Conservation (phyloP, 148 eudicot species). For the Talinum fruticosum region DNA sequence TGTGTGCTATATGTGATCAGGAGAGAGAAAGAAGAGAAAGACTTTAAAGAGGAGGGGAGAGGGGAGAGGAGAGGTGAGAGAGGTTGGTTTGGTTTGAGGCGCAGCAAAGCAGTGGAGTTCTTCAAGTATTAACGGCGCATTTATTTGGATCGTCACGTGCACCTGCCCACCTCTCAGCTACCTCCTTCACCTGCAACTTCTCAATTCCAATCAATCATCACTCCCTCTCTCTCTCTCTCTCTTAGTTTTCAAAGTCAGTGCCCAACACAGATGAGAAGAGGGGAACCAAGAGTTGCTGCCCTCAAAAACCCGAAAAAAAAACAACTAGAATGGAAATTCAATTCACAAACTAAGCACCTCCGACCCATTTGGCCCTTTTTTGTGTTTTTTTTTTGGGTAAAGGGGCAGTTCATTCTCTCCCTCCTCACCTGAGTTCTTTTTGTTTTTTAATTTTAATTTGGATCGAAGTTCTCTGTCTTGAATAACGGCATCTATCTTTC, state of each 20-base stretch:
- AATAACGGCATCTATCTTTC: no score
- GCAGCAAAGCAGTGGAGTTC: neutral
- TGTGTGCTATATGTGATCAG: neutral
- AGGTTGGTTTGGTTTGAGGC: constrained; percentile 30
- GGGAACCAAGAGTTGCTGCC: neutral
- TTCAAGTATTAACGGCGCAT: constrained; percentile 14
- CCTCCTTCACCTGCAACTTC: neutral
- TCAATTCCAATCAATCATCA: no score
- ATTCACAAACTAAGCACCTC: neutral
- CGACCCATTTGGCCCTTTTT: neutral
- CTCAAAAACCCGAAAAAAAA: neutral
- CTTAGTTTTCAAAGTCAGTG: neutral
- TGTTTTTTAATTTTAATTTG: no score
- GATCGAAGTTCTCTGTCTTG: no score
- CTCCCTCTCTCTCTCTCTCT: no score
- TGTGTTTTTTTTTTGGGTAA: no score
- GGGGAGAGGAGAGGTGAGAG: neutral
- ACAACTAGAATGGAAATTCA: neutral
- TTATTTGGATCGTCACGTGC: constrained; percentile 24
- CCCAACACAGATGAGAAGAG: neutral
- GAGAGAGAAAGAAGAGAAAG: neutral
- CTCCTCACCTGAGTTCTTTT: no score
- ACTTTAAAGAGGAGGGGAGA: neutral
- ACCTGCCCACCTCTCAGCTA: constrained; percentile 18
- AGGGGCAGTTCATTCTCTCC: no score